Percentiles rank a stretch among this genome's conserved stretches.
These are phyloP conservation scores for Penicillium mononematosum DNA, from an alignment of 495 filamentous ascomycete genomes.

Conservation along the genomic window DNA sequence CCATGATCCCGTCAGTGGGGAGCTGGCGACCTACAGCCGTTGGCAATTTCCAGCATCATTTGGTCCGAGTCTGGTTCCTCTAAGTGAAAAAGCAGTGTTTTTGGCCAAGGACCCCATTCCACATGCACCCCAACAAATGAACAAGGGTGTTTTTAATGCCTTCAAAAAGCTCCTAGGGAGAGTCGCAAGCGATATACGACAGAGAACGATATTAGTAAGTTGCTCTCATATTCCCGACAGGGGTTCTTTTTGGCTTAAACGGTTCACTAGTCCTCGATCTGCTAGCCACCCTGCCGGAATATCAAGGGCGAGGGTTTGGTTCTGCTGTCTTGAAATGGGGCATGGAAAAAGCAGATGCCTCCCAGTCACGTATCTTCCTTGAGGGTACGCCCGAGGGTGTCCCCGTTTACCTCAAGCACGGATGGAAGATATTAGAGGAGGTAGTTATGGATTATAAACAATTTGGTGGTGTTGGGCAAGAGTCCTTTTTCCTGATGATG, in stretches of 20 bases:
- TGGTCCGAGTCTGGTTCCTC: slow-evolving; percentile 1
- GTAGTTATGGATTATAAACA: slow-evolving; percentile 29
- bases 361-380: slow-evolving; percentile 47
- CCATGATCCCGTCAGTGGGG: slow-evolving; percentile 16
- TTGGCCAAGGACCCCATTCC: slow-evolving; percentile 16
- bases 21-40: slow-evolving; percentile 22
- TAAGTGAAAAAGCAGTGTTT: slow-evolving; percentile 21
- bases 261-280: slow-evolving; percentile 40
- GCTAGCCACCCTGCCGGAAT: slow-evolving; percentile 43
- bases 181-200: slow-evolving; percentile 19
- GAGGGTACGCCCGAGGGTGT: slow-evolving; percentile 53
- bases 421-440: slow-evolving; percentile 48
- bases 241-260: background rate
- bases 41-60: slow-evolving; percentile 24
- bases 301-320: slow-evolving; percentile 52
- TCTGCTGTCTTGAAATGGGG: slow-evolving; percentile 51
- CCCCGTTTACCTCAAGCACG: slow-evolving; percentile 53
- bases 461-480: slow-evolving; percentile 25
- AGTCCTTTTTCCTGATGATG: slow-evolving; percentile 27
- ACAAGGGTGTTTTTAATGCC: slow-evolving; percentile 10
- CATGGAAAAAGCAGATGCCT: slow-evolving; percentile 47
- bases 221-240: background rate
- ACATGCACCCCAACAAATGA: slow-evolving; percentile 26
- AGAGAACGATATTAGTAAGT: slow-evolving; percentile 28
- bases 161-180: slow-evolving; percentile 19